Percentiles rank a stretch among this genome's conserved stretches.
phyloP scores from a whole-genome alignment of 2,329 filamentous ascomycete genomes.

The Aspergillus intermedius region DNA sequence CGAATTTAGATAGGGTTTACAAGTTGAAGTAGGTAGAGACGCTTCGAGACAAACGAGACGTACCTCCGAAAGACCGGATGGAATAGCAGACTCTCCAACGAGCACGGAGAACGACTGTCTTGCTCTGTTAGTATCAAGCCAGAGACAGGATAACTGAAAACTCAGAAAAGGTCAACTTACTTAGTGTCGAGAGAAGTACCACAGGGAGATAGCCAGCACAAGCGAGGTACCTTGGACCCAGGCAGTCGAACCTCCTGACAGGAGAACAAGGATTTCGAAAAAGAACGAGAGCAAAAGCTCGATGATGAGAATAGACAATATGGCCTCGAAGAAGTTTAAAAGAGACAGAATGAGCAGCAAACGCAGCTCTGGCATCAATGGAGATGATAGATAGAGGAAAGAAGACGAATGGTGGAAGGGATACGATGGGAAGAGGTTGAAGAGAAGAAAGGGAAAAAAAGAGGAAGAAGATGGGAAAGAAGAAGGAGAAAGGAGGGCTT shows the following conservation, averaged over 20 bases:
- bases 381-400: neutral
- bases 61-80: constrained; percentile 6
- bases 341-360: neutral
- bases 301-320: neutral
- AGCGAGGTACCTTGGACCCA: neutral
- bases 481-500: neutral
- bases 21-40: neutral
- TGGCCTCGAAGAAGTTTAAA: neutral
- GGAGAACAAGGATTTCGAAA: neutral
- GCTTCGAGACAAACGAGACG: neutral
- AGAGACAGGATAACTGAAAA: neutral
- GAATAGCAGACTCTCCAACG: neutral
- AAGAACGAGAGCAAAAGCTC: neutral
- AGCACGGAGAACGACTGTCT: neutral
- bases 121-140: neutral
- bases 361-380: neutral
- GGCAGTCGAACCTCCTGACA: neutral
- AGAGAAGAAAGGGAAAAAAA: neutral
- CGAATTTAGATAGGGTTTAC: neutral
- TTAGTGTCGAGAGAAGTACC: neutral
- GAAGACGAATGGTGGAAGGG: constrained; percentile 1
- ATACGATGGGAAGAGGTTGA: constrained; percentile 1
- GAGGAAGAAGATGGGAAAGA: constrained; percentile 2
- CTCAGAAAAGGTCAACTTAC: neutral
- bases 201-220: neutral